Base-by-base conservation (phyloP, 148 eudicot species). In the Euryodendron excelsum region DNA sequence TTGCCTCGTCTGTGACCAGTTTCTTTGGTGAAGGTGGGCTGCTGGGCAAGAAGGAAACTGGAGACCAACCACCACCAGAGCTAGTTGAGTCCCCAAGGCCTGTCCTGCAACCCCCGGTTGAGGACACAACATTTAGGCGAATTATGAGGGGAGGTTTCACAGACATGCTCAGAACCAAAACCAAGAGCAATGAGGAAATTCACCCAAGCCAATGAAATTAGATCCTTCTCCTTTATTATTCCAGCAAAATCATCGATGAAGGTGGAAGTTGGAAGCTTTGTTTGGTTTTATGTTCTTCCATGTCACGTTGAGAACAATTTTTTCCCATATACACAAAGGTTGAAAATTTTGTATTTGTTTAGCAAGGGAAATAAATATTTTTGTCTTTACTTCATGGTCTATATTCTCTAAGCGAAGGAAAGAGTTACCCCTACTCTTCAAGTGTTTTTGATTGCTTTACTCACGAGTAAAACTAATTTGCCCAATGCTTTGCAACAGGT, bases 131-230 rank as follows among this genome's bases (percentile, higher is more conserved):
- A 73, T 89, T 95, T 80, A 87, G 88, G 63, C 88, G 99, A 47
- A 95, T 95, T 59, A 95, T 95, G 99, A 85, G 94, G 76, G 97
- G 93, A 56, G 91, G 96, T 50, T 93, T 95, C 78, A 78, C 88
- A 0, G 99, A 93, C 83, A 95, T 93, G 91, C 89, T 95, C 23
- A 86, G 97, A 33, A 91, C 90, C 78, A 91, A 85, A 88, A 3
- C 89, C 13, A 88, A 86, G 84, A 79, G 61, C 60, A 84, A 36
- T 34, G 94, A 91, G 17, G 93, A 89, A 27, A 60, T 56, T 77
- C 61, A 86, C n/a, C 84, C 88, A 13, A 77, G 36, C 44, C 82
- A 85, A 59, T 83, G 69, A 85, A 68, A 27, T 52, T 69, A 11
- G 47, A 73, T 25, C 52, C 28, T 31, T 30, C 17, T 5, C 21